Conservation (phyloP, 2,329 filamentous ascomycete species). For the Penicillium expansum region DNA sequence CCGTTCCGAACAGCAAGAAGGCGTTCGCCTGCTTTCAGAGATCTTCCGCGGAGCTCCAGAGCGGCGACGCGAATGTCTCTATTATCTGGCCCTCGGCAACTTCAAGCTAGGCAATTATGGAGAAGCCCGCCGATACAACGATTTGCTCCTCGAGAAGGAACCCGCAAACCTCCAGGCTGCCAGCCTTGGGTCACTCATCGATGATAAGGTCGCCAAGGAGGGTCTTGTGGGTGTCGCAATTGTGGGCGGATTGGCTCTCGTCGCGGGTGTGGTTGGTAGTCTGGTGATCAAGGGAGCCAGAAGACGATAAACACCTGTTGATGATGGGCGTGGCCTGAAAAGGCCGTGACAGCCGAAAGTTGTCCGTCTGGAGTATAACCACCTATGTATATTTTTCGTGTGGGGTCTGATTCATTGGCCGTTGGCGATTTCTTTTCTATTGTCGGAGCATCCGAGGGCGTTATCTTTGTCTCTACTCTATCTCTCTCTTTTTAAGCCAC, state of each 20-base stretch:
- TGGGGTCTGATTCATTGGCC: conserved; percentile 6
- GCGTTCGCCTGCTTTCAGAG: conserved; percentile 87
- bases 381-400: conserved; percentile 10
- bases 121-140: conserved; percentile 92
- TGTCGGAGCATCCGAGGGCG: conserved; percentile 17
- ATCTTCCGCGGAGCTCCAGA: conserved; percentile 94
- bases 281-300: conserved; percentile 75
- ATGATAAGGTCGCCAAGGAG: conserved; percentile 94
- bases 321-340: conserved; percentile 16
- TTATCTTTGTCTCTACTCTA: conserved; percentile 9
- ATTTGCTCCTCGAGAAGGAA: conserved; percentile 85
- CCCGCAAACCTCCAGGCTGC: conserved; percentile 85
- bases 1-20: conserved; percentile 86
- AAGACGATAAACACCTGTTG: conserved; percentile 48
- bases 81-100: conserved; percentile 95
- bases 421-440: conserved; percentile 8
- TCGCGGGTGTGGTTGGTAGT: conserved; percentile 87
- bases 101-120: conserved; percentile 98
- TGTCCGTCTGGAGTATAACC: conserved; percentile 11
- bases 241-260: conserved; percentile 86
- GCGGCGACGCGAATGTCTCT: conserved; percentile 93
- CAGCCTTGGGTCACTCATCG: conserved; percentile 82
- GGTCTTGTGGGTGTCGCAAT: conserved; percentile 93
- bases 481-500: conserved; percentile 1
- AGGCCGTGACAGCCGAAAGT: conserved; percentile 14